Conservation (phyloP, 257 asterid genomes). For the Nicotiana noctiflora region DNA sequence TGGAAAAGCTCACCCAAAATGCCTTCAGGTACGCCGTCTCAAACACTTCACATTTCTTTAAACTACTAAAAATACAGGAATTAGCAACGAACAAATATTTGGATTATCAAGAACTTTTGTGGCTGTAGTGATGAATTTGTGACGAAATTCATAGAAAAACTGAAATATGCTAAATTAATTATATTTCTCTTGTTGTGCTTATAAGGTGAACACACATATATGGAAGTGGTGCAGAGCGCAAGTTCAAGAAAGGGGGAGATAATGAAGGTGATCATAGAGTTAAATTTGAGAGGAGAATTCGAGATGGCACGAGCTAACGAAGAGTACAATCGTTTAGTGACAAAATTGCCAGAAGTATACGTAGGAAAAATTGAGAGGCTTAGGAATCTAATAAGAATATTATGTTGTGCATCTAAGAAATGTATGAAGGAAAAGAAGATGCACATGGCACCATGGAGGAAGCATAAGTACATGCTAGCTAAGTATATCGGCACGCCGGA, state of each 20-base stretch:
- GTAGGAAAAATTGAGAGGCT: slow-evolving; percentile 36
- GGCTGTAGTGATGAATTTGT: too few species aligned
- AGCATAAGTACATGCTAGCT: slow-evolving; percentile 38
- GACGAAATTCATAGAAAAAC: too few species aligned
- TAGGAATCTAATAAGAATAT: slow-evolving; percentile 20
- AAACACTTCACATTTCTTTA: too few species aligned
- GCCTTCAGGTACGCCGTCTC: slow-evolving; percentile 20
- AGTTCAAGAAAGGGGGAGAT: slow-evolving; percentile 8
- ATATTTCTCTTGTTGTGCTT: not conserved
- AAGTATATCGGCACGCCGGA: slow-evolving; percentile 34
- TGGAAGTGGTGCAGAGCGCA: slow-evolving; percentile 21
- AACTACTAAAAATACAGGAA: too few species aligned
- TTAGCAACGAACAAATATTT: too few species aligned
- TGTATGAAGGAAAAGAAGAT: slow-evolving; percentile 32
- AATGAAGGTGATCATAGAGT: slow-evolving; percentile 28
- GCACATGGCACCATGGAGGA: slow-evolving; percentile 49
- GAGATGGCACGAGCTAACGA: slow-evolving; percentile 22
- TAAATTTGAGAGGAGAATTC: slow-evolving; percentile 32
- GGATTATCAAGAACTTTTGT: too few species aligned
- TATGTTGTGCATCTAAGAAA: slow-evolving; percentile 33
- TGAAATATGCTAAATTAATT: not conserved
- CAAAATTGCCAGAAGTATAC: slow-evolving; percentile 24
- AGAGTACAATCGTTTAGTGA: slow-evolving; percentile 19
- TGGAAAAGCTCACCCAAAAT: slow-evolving; percentile 23
- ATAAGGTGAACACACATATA: slow-evolving; percentile 33